A percentile compares a stretch with the other conserved stretches of the same genome.
These are phyloP conservation scores for Pseudogymnoascus destructans DNA, from an alignment of 2,329 filamentous ascomycete genomes.

Conservation along the genomic window DNA sequence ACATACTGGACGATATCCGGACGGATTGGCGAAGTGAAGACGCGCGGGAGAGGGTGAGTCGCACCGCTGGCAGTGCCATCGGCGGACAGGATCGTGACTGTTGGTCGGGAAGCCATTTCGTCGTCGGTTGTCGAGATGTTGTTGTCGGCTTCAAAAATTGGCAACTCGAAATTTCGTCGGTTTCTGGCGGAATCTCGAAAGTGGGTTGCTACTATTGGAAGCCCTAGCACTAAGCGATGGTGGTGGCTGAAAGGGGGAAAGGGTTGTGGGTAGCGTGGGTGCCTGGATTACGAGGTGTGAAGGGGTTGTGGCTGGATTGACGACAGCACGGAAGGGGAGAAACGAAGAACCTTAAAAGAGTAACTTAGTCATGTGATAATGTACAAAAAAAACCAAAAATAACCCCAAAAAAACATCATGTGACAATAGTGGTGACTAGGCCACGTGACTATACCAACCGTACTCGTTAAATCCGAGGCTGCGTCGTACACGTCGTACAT, in stretches of 20 bases:
- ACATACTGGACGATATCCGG: slow-evolving; percentile 95
- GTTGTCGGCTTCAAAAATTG: slow-evolving; percentile 16
- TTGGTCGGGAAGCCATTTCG: slow-evolving; percentile 84
- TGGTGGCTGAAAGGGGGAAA: not conserved
- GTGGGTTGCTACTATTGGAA: slow-evolving; percentile 8
- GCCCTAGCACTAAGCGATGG: slow-evolving; percentile 7
- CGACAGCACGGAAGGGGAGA: not conserved
- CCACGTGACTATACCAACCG: too few relatives aligned
- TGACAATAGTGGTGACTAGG: too few relatives aligned
- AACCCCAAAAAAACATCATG: too few relatives aligned
- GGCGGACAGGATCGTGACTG: slow-evolving; percentile 91
- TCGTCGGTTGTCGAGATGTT: slow-evolving; percentile 18
- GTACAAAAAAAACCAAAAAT: too few relatives aligned
- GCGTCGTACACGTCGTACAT: too few relatives aligned
- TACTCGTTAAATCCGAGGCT: too few relatives aligned
- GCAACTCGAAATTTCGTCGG: slow-evolving; percentile 9
- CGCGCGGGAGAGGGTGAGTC: slow-evolving; percentile 84
- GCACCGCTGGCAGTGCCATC: slow-evolving; percentile 85
- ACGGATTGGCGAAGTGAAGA: slow-evolving; percentile 96
- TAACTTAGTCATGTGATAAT: not conserved
- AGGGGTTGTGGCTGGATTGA: not conserved
- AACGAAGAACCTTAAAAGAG: not conserved
- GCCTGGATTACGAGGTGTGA: not conserved
- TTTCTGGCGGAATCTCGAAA: slow-evolving; percentile 9
- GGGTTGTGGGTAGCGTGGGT: not conserved